phyloP scores from a whole-genome alignment of 2,329 filamentous ascomycete genomes.

The Verruconis gallopava region DNA sequence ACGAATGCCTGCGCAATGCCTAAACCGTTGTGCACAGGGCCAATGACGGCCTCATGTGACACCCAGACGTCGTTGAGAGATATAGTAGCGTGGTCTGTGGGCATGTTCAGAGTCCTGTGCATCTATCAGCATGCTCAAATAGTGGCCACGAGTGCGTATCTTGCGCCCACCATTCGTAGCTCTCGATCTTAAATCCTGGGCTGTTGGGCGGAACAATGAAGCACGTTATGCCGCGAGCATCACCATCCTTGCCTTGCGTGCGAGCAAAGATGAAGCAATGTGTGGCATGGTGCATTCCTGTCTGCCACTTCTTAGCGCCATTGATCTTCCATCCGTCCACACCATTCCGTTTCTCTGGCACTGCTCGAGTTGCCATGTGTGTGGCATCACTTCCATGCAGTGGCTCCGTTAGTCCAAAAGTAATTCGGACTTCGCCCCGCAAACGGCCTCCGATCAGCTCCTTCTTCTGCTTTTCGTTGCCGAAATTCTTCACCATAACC shows the following conservation, averaged over 20 bases:
- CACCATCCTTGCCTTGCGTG: conserved; percentile 40
- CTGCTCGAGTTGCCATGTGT: conserved; percentile 45
- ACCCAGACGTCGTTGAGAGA: conserved; percentile 45
- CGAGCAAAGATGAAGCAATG: conserved; percentile 51
- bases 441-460: conserved; percentile 42
- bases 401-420: conserved; percentile 50
- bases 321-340: conserved; percentile 40
- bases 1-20: conserved; percentile 52
- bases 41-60: conserved; percentile 39
- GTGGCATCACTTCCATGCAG: conserved; percentile 51
- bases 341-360: conserved; percentile 30
- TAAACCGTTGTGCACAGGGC: conserved; percentile 40
- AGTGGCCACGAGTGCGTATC: neutral
- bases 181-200: conserved; percentile 40
- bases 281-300: conserved; percentile 47
- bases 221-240: conserved; percentile 44
- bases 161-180: conserved; percentile 38
- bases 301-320: conserved; percentile 53
- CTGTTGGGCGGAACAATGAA: conserved; percentile 45
- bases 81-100: conserved; percentile 51
- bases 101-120: conserved; percentile 51
- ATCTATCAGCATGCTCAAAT: neutral
- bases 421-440: conserved; percentile 40
- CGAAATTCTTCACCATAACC: conserved; percentile 50
- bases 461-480: conserved; percentile 39